A percentile compares a stretch with the other conserved stretches of the same genome.
phyloP scores from a whole-genome alignment of 805 yeast species.

The Hanseniaspora meyeri region DNA sequence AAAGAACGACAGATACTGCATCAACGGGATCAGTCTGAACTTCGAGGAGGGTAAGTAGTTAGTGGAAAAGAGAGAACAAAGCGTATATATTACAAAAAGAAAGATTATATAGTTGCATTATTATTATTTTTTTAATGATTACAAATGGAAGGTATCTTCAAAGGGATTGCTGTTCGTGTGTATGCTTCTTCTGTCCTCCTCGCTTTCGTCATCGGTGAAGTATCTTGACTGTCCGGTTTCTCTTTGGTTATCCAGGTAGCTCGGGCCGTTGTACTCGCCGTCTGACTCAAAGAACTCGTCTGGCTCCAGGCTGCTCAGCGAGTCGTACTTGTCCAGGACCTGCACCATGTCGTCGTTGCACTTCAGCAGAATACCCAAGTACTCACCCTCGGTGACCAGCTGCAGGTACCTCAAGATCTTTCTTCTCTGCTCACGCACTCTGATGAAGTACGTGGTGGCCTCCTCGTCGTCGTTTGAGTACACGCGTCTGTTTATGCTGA shows the following conservation, averaged over 20 bases:
- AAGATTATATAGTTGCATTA: no score
- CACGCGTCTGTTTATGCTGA: conserved; percentile 34
- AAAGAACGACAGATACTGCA: conserved; percentile 91
- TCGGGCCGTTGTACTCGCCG: conserved; percentile 19
- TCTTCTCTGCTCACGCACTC: conserved; percentile 64
- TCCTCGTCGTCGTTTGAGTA: conserved; percentile 52
- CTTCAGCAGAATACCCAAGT: conserved; percentile 70
- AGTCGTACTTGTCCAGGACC: conserved; percentile 58
- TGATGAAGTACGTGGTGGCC: conserved; percentile 55
- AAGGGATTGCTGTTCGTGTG: conserved; percentile 34
- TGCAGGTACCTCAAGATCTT: conserved; percentile 73
- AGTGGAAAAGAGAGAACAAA: neutral
- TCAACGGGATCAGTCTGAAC: conserved; percentile 70
- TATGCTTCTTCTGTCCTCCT: conserved; percentile 13
- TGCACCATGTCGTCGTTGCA: conserved; percentile 84
- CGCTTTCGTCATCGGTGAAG: conserved; percentile 18
- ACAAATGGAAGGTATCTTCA: conserved; percentile 34
- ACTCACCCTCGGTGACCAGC: conserved; percentile 70
- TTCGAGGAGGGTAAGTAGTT: conserved; percentile 30
- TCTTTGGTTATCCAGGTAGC: conserved; percentile 17
- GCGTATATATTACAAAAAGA: no score
- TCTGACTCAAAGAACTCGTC: conserved; percentile 30
- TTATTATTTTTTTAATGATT: no score
- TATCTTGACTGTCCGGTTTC: conserved; percentile 1
- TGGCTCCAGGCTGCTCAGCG: conserved; percentile 35